phyloP scores from a whole-genome alignment of 176 grass and related monocot genomes.

The Aegilops umbellulata region DNA sequence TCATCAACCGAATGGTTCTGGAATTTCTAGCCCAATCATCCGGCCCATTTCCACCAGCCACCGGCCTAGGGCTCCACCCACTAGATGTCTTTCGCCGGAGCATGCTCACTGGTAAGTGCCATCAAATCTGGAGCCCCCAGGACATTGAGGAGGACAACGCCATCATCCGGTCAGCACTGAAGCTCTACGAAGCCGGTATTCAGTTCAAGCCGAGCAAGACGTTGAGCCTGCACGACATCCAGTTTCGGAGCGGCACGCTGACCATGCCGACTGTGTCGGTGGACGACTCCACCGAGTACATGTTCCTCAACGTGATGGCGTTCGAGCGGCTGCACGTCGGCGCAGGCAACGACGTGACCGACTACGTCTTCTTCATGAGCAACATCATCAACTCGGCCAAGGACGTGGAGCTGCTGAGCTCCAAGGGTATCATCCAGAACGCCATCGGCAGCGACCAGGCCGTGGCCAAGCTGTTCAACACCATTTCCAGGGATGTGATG shows the following conservation, averaged over 20 bases:
- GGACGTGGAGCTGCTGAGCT: neutral
- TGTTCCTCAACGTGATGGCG: conserved; percentile 84
- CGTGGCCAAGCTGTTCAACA: neutral
- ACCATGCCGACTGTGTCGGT: conserved; percentile 48
- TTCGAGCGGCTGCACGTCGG: conserved; percentile 72
- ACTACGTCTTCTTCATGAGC: neutral
- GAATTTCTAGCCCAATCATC: conserved; percentile 21
- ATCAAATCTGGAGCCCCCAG: neutral
- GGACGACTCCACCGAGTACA: conserved; percentile 76
- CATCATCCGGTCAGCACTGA: conserved; percentile 48
- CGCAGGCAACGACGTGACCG: conserved; percentile 66
- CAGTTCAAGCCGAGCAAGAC: conserved; percentile 27
- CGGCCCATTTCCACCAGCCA: neutral
- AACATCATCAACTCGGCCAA: neutral
- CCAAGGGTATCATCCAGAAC: neutral
- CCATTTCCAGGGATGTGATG: neutral
- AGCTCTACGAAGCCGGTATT: conserved; percentile 57
- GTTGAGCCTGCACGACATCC: neutral
- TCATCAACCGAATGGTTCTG: conserved; percentile 57
- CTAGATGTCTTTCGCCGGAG: conserved; percentile 52
- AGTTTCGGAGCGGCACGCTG: conserved; percentile 7
- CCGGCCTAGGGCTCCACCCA: conserved; percentile 36
- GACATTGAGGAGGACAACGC: conserved; percentile 5
- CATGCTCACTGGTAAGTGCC: conserved; percentile 24
- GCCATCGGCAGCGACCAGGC: neutral